Percentiles rank a stretch among this genome's conserved stretches.
phyloP scores from a whole-genome alignment of 106 monocot genomes.

The Triglochin maritima region DNA sequence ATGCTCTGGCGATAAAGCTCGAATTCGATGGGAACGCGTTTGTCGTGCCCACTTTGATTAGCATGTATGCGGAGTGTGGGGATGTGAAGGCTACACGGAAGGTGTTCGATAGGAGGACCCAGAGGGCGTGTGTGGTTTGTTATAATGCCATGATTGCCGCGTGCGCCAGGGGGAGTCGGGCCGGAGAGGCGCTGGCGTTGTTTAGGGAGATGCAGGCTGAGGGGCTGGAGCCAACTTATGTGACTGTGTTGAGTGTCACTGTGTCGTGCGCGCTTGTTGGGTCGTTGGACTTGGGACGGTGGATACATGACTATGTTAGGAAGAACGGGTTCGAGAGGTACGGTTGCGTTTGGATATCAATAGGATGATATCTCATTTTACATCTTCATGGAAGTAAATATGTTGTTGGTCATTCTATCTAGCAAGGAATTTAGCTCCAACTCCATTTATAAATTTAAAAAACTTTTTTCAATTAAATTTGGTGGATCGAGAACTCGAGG shows the following conservation, averaged over 20 bases:
- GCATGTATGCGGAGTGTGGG: constrained; percentile 66
- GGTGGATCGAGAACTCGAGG: too few species aligned
- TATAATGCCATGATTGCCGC: constrained; percentile 63
- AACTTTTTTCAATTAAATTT: too few species aligned
- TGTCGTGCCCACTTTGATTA: constrained; percentile 51
- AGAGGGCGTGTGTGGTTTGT: constrained; percentile 25
- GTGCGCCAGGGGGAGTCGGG: constrained; percentile 31
- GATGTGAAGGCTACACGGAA: constrained; percentile 27
- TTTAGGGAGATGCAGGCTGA: constrained; percentile 43
- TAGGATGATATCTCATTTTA: too few species aligned
- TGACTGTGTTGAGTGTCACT: constrained; percentile 54
- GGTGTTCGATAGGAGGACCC: constrained; percentile 27
- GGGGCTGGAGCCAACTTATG: constrained; percentile 37
- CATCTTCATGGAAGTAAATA: too few species aligned
- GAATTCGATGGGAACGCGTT: constrained; percentile 29
- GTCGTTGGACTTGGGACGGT: constrained; percentile 51
- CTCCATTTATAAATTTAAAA: too few species aligned
- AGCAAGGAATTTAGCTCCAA: too few species aligned
- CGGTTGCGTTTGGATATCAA: too few species aligned
- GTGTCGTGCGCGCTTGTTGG: constrained; percentile 51
- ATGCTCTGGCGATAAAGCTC: constrained; percentile 33
- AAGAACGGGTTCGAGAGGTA: constrained; percentile 23
- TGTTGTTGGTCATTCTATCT: too few species aligned
- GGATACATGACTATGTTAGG: constrained; percentile 52
- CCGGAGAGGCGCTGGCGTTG: constrained; percentile 48